Evolutionary conservation across 2,329 filamentous ascomycete species (phyloP).

Genomic region (Nannizzia gypsea): DNA sequence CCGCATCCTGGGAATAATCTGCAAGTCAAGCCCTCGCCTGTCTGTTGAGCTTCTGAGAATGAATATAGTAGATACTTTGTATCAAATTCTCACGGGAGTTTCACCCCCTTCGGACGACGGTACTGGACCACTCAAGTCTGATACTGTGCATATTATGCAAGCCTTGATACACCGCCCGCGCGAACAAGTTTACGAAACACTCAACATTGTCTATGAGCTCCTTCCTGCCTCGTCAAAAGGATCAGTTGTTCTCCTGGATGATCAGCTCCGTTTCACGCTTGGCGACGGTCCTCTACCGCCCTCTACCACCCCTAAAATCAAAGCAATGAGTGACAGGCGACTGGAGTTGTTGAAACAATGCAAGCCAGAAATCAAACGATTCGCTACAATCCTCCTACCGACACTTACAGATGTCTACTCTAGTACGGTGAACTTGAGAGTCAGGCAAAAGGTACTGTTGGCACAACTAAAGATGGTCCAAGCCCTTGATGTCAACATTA

Average conservation of each 20-base stretch:
- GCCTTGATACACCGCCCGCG: constrained; percentile 88
- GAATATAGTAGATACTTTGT: constrained; percentile 93
- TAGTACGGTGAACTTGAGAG: constrained; percentile 88
- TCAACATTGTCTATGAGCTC: constrained; percentile 94
- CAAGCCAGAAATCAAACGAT: constrained; percentile 75
- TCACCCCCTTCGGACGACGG: constrained; percentile 72
- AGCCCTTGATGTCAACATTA: constrained; percentile 73
- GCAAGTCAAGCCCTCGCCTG: constrained; percentile 72
- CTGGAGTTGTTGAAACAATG: constrained; percentile 72
- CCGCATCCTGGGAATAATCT: constrained; percentile 78
- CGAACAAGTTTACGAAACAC: constrained; percentile 91
- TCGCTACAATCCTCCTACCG: constrained; percentile 83
- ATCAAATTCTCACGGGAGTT: constrained; percentile 92
- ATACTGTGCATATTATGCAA: constrained; percentile 98
- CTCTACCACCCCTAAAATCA: constrained; percentile 26
- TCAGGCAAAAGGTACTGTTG: constrained; percentile 85
- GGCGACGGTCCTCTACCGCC: constrained; percentile 31
- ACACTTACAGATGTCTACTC: constrained; percentile 95
- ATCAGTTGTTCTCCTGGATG: constrained; percentile 41
- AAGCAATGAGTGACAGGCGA: constrained; percentile 60
- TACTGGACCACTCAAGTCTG: constrained; percentile 56
- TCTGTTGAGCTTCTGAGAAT: constrained; percentile 89
- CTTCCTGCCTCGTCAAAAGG: constrained; percentile 61
- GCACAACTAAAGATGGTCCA: constrained; percentile 98
- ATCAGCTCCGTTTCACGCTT: constrained; percentile 35